These are phyloP conservation scores for Reutealis trisperma DNA, from an alignment of 345 rosid genomes.

Conservation along the genomic window DNA sequence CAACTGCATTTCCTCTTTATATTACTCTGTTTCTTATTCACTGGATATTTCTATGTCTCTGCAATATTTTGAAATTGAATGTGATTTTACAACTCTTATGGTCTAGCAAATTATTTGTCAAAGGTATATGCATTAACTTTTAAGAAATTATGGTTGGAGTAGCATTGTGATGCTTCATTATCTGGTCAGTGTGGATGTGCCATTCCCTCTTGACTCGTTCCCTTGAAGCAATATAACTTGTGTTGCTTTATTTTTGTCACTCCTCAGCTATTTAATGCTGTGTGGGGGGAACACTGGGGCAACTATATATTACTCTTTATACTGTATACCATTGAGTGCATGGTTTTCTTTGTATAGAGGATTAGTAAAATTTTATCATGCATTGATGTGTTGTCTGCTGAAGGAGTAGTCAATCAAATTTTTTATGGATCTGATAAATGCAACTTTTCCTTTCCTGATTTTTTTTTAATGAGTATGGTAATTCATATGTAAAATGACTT, in stretches of 20 bases:
- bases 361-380: no score
- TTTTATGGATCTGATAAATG: no score
- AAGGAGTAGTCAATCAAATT: background rate
- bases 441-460: no score
- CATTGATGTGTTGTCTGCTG: background rate
- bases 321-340: no score
- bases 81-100: background rate
- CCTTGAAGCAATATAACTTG: slow-evolving; percentile 10
- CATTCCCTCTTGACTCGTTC: slow-evolving; percentile 14
- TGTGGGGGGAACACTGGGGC: background rate
- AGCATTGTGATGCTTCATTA: background rate
- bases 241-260: background rate
- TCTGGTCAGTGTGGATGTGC: slow-evolving; percentile 7
- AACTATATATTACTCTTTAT: background rate
- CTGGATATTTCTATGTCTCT: background rate
- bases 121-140: background rate
- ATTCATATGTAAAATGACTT: background rate
- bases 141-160: background rate
- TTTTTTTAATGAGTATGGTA: no score
- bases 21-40: background rate
- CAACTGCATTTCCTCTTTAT: background rate
- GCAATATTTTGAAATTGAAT: background rate
- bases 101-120: background rate
- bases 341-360: background rate
- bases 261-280: background rate